Base-by-base conservation (phyloP, 345 rosid genomes). In the Boechera retrofracta region DNA sequence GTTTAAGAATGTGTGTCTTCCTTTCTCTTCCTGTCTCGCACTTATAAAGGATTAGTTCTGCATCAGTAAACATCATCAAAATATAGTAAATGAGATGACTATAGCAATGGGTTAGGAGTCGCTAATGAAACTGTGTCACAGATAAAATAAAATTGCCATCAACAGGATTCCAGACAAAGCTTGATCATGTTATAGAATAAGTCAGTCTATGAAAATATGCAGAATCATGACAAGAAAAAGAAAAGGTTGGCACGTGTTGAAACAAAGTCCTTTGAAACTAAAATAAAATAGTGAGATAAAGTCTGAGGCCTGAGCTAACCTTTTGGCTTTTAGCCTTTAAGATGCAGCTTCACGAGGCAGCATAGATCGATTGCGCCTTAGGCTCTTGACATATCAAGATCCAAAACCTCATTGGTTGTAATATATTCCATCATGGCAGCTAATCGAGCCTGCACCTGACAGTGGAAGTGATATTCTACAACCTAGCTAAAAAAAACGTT, bases 241-340 rank as follows among this genome's bases (percentile, higher is more conserved):
- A 35, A 48, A 57, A 75, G 47, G 16, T 58, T 76, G 55, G 13
- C 15, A 41, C 36, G 13, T 13, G 10, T 33, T 41, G 7, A 60
- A 60, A 68, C 16, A 49, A 48, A 75, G 5, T 36, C 28, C 26
- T 16, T 31, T 7, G 42, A 47, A 66, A n/a, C 52, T 57, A 16
- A 58, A n/a, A 10, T 49, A 59, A 39, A 53, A 24, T 29, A 63
- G 39, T 18, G 15, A 76, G 69, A 69, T 61, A 10, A 33, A 42
- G 64, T 69, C 32, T 55, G 42, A 70, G 71, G 70, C 52, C 42
- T 56, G 44, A 64, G 72, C 53, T 56, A 45, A 77, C 80, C 72
- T 77, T 69, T 44, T 29, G 38, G 61, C 53, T 48, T 16, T 35
- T 36, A 59, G 15, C 60, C 66, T 55, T 54, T 18, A 33, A 3